phyloP scores from a whole-genome alignment of 1,139 yeast species.

The Zhuliangozyma blackwelliae region DNA sequence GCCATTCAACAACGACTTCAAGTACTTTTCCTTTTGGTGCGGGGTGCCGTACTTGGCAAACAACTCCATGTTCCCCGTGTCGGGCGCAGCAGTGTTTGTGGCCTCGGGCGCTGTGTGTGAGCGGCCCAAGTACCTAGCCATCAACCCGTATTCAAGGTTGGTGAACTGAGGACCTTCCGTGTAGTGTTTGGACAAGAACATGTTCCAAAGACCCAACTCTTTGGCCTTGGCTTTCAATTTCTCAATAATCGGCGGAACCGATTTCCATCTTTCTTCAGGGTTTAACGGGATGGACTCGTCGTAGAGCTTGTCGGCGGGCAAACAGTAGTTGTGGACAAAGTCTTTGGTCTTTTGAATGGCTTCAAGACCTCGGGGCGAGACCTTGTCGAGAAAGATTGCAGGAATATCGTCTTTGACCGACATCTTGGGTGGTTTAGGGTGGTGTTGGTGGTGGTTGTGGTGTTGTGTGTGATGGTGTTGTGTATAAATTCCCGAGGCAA shows the following conservation, averaged over 20 bases:
- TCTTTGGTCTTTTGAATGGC: conserved; percentile 45
- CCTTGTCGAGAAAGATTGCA: conserved; percentile 36
- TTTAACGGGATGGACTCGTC: conserved; percentile 35
- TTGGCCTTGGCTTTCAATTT: conserved; percentile 53
- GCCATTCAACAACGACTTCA: conserved; percentile 56
- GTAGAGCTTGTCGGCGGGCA: conserved; percentile 54
- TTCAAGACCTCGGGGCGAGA: conserved; percentile 50
- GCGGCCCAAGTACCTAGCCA: conserved; percentile 67
- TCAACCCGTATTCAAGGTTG: conserved; percentile 64
- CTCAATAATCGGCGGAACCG: conserved; percentile 49
- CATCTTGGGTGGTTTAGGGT: conserved; percentile 13
- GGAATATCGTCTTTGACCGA: conserved; percentile 41
- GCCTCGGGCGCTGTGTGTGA: conserved; percentile 57
- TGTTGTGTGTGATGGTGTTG: too few relatives aligned
- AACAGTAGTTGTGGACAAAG: conserved; percentile 56
- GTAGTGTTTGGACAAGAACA: conserved; percentile 56
- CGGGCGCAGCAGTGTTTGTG: conserved; percentile 65
- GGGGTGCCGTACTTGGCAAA: conserved; percentile 56
- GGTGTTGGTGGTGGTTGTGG: too few relatives aligned
- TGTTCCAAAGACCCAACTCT: conserved; percentile 59
- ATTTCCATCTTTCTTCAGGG: conserved; percentile 45
- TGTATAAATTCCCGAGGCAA: too few relatives aligned
- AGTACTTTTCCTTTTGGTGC: conserved; percentile 51
- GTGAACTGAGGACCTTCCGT: conserved; percentile 62
- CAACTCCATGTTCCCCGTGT: conserved; percentile 74